These are phyloP conservation scores for Globisporangium cystogenes DNA, from an alignment of 352 stramenopile genomes.

Conservation along the genomic window DNA sequence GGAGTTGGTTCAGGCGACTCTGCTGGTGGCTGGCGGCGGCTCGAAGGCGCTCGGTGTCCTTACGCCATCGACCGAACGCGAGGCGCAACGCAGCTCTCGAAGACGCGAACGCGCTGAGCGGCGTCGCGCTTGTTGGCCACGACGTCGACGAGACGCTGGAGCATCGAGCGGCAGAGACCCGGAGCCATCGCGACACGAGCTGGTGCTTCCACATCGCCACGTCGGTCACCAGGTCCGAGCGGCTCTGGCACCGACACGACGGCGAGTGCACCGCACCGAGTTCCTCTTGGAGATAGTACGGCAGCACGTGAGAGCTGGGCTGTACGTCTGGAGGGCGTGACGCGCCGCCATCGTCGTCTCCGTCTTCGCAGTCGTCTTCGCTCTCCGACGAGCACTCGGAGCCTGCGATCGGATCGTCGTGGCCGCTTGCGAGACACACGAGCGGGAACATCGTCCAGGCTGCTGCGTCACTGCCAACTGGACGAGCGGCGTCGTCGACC, in stretches of 20 bases:
- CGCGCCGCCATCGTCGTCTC: neutral
- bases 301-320: neutral
- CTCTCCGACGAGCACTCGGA: neutral
- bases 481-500: neutral
- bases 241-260: constrained; percentile 20
- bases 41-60: neutral
- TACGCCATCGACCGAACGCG: constrained; percentile 3
- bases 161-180: constrained; percentile 1
- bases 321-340: neutral
- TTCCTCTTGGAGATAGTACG: constrained; percentile 29
- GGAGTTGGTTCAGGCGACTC: neutral
- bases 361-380: neutral
- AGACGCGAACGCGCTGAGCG: neutral
- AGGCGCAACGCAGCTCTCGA: neutral
- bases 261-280: constrained; percentile 20
- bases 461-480: neutral
- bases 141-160: neutral
- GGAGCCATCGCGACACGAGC: constrained; percentile 29
- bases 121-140: too few species aligned
- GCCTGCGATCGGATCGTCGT: neutral
- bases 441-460: constrained; percentile 7
- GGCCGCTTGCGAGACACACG: neutral
- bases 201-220: constrained; percentile 14
- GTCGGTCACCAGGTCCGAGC: constrained; percentile 8
- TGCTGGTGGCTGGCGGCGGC: constrained; percentile 1